Evolutionary conservation across 306 rosid genomes (phyloP).

Genomic region (Lathyrus oleraceus): DNA sequence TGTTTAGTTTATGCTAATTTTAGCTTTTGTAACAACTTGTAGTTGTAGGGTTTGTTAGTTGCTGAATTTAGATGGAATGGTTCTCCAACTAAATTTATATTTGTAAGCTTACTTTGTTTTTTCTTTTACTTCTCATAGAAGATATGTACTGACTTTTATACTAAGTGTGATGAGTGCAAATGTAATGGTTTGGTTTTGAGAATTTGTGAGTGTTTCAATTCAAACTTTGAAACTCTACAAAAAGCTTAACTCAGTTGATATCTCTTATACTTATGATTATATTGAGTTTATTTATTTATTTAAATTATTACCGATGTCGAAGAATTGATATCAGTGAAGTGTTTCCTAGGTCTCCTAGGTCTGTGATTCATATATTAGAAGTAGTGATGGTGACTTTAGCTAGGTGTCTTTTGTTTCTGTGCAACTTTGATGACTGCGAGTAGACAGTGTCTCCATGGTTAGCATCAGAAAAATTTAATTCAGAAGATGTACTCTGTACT

Average conservation of each 20-base stretch:
- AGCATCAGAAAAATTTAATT: constrained; percentile 13
- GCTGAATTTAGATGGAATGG: constrained; percentile 50
- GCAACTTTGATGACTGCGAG: not conserved
- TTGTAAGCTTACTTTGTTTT: constrained; percentile 20
- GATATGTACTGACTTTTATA: constrained; percentile 52
- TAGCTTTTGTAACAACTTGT: constrained; percentile 44
- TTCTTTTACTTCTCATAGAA: not conserved
- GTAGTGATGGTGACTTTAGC: too few relatives aligned
- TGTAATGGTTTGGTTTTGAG: constrained; percentile 53
- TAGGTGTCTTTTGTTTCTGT: not conserved
- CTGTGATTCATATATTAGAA: too few relatives aligned
- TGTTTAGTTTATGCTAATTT: constrained; percentile 38
- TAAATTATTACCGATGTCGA: too few relatives aligned
- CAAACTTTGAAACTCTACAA: constrained; percentile 41
- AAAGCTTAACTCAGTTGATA: constrained; percentile 44
- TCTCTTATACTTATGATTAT: not conserved
- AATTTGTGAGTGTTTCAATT: constrained; percentile 38
- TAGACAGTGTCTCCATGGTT: not conserved
- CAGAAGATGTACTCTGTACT: constrained; percentile 10
- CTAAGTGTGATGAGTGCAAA: constrained; percentile 55
- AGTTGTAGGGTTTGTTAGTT: constrained; percentile 60
- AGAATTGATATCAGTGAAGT: too few relatives aligned
- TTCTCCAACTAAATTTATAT: constrained; percentile 45
- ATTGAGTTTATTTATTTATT: too few relatives aligned
- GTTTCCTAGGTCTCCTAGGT: too few relatives aligned